Evolutionary conservation across 2,329 filamentous ascomycete genomes (phyloP), one percentile per base, ranked within the genome.

Genomic region (Emmonsiellopsis sp.): DNA sequence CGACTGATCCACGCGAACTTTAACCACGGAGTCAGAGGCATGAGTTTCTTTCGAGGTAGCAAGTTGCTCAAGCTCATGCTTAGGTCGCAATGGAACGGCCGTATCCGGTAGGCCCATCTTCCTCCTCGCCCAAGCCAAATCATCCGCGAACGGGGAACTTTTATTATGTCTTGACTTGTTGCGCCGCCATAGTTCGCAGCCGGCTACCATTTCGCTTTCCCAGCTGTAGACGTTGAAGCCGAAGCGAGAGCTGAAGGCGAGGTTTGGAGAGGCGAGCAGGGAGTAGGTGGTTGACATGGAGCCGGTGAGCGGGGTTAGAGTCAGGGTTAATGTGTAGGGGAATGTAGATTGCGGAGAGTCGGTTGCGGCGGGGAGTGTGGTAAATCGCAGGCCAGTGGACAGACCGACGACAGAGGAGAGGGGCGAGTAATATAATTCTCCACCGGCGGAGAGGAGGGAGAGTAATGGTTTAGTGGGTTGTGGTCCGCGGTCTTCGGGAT

Each of bases 201-300:
- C 93, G 27, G 97, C 80, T 31, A 90, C 85, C 77, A 95, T 86
- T 55, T 93, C 87, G 65, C 89, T 95, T 74, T 98, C 93, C 74
- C 96, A 98, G 67, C 89, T 95, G 72, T 96, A 97, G 49, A 96
- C 87, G 64, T 98, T 98, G 72, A 98, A 98, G 65, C 94, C 90
- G 72, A 97, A 92, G 49, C 87, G 84, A 21, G 90, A 94, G 58
- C 90, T 93, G 49, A 98, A 79, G 9, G 89, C 87, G 60, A 95
- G 82, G 62, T 89, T 83, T 36, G 81, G 81, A 2, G 89, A 89
- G 2, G 92, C 92, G 63, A 88, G 86, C 47, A 97, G 88, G 0
- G 93, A 88, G 68, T 98, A 98, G 13, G 84, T 95, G 37, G 90
- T 88, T 54, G 87, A 91, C 55, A 98, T 78, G 65, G 88, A 95